Conservation (phyloP, 2,329 filamentous ascomycete species). For the Pleochaeta shiraiana region DNA sequence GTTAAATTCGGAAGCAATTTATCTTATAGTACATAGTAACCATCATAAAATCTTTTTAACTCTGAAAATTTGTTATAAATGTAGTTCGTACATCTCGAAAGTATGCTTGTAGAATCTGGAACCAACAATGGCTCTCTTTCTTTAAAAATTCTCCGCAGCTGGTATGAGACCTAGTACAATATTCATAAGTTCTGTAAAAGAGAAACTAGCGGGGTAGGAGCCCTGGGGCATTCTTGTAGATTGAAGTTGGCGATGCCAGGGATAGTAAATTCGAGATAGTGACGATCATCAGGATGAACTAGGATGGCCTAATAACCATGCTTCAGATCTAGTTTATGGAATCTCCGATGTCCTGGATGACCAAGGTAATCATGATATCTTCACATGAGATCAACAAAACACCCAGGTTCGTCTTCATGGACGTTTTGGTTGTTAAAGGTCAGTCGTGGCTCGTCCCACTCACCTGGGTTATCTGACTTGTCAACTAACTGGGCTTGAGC, state of each 20-base stretch:
- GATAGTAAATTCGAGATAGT: neutral
- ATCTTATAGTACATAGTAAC: neutral
- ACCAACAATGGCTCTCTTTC: no score
- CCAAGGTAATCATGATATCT: slow-evolving; percentile 4
- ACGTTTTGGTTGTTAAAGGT: slow-evolving; percentile 1
- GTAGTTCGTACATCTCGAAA: neutral
- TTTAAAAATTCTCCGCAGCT: no score
- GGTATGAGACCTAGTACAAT: no score
- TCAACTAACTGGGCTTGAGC: neutral
- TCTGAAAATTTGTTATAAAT: neutral
- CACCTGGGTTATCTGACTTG: neutral
- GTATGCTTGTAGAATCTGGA: no score
- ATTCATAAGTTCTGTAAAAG: neutral
- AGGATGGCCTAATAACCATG: slow-evolving; percentile 2
- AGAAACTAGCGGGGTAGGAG: neutral
- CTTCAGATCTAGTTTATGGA: slow-evolving; percentile 3
- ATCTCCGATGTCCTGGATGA: neutral
- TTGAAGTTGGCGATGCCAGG: no score
- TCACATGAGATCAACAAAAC: neutral
- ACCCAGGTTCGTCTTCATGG: neutral
- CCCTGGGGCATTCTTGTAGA: neutral
- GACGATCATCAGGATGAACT: neutral
- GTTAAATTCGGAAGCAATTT: neutral
- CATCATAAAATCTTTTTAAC: neutral
- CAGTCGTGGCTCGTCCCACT: neutral